Evolutionary conservation across 208 protist species (phyloP).

Genomic region (Crithidia brevicula): DNA sequence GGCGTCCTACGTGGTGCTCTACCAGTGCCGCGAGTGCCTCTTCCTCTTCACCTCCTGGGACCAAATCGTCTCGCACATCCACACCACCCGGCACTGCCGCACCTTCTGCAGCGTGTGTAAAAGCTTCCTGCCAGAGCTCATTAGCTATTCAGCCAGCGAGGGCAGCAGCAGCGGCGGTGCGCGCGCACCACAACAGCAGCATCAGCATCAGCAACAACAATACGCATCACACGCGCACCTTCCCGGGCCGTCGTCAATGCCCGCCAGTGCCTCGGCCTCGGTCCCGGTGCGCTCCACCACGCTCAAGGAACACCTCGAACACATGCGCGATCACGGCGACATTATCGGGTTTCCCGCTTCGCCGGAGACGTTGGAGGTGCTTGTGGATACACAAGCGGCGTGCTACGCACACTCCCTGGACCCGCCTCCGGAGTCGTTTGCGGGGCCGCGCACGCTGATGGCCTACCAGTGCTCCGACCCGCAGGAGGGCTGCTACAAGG

Average conservation of each 20-base stretch:
- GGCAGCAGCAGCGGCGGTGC: not conserved
- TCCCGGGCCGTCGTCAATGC: not conserved
- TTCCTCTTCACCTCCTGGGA: slow-evolving; percentile 62
- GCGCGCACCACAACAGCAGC: not conserved
- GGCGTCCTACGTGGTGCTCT: slow-evolving; percentile 56
- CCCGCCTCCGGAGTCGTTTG: slow-evolving; percentile 6
- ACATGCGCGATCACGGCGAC: slow-evolving; percentile 37
- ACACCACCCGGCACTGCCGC: slow-evolving; percentile 39
- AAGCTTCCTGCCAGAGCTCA: slow-evolving; percentile 25
- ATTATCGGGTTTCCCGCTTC: slow-evolving; percentile 49
- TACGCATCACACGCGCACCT: not conserved
- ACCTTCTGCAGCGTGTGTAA: slow-evolving; percentile 45
- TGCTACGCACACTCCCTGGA: slow-evolving; percentile 31
- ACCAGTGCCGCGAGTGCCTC: slow-evolving; percentile 72
- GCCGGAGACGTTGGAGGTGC: slow-evolving; percentile 59
- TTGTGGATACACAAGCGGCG: slow-evolving; percentile 42
- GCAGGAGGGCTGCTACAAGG: slow-evolving; percentile 34
- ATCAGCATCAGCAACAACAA: not conserved
- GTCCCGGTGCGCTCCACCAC: slow-evolving; percentile 22
- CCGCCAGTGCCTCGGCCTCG: not conserved
- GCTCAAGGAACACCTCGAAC: slow-evolving; percentile 33
- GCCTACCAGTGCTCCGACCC: slow-evolving; percentile 45
- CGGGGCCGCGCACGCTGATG: slow-evolving; percentile 21
- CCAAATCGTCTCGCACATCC: slow-evolving; percentile 49
- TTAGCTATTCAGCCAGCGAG: slow-evolving; percentile 23